Evolutionary conservation across 2,329 filamentous ascomycete genomes (phyloP), one percentile per base, ranked within the genome.

Genomic region (Microsporum audouinii): DNA sequence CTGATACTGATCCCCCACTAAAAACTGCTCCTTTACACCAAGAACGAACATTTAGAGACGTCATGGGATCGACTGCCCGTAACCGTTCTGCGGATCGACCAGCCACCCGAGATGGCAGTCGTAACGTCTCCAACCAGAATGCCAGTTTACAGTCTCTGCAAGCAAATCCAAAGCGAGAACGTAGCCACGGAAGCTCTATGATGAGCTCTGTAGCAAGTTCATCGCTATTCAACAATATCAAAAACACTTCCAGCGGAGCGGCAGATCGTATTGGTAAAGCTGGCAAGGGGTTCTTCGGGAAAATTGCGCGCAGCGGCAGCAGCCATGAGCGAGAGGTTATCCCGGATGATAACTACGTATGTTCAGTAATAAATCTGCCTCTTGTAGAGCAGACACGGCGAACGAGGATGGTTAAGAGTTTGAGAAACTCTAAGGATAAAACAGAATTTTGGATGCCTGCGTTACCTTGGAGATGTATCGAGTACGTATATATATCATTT

Each of bases 401-500:
- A 65, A 96, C 92, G 0, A 84, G 92, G 65, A 96, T 97, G 71
- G 95, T 91, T 5, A 95, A 92, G 74, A 84, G 88, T 34, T 78
- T 97, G 49, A 89, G 95, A 70, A 84, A 88, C 63, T 96, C 91
- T 7, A 84, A 87, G 64, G 92, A 97, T 71, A 96, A 96, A 79
- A 97, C 92, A 0, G 92, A 96, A 70, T 97, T 95, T 71, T 97
- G 92, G 92, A 96, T 97, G 91, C 92, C 92, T 10, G 89, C 91
- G 5, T 86, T 97, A 62, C 91, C 92, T 0, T 96, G 92, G 88
- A 83, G 92, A 65, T 95, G 91, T 62, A 96, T 97, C 66, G 92
- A 97, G 80, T 85, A 76, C 70, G 81, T 77, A 41, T 4, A 39
- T 2, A 43, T 31, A 14, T n/a, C 34, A 33, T 12, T 4, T 38